These are phyloP conservation scores for Trichodelitschia bisporula DNA, from an alignment of 495 filamentous ascomycete species.

Conservation along the genomic window DNA sequence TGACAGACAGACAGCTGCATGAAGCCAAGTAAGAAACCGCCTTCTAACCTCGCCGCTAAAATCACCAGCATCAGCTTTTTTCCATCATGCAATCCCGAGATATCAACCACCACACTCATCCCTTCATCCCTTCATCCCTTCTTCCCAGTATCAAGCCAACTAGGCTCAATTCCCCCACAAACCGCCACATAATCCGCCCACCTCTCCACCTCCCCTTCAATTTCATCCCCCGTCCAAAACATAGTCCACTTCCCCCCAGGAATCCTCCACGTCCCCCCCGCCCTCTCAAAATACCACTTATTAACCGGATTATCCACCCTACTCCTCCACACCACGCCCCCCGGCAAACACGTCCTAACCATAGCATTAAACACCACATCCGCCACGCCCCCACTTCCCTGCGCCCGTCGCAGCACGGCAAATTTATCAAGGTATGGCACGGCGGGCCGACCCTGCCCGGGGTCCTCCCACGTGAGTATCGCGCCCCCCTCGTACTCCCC, in stretches of 20 bases:
- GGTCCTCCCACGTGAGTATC: conserved; percentile 81
- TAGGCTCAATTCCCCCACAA: conserved; percentile 54
- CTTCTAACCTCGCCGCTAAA: too few species aligned
- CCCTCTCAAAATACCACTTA: conserved; percentile 59
- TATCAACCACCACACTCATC: too few species aligned
- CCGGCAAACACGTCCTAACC: conserved; percentile 66
- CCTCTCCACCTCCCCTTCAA: conserved; percentile 16
- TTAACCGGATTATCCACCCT: conserved; percentile 21
- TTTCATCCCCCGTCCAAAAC: conserved; percentile 60
- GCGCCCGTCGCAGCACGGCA: conserved; percentile 65
- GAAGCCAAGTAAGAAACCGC: too few species aligned
- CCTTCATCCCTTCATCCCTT: too few species aligned
- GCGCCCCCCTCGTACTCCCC: conserved; percentile 94
- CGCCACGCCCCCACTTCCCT: conserved; percentile 79
- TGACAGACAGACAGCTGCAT: too few species aligned
- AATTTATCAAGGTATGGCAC: conserved; percentile 98
- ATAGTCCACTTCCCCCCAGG: conserved; percentile 67
- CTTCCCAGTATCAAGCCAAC: conserved; percentile 73
- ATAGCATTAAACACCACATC: conserved; percentile 92
- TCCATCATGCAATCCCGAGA: too few species aligned
- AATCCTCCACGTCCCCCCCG: conserved; percentile 58
- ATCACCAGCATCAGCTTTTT: too few species aligned
- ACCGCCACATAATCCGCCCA: conserved; percentile 66
- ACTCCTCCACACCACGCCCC: conserved; percentile 19
- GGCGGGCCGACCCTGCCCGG: conserved; percentile 28